Base-by-base conservation (phyloP, 2,329 filamentous ascomycete species). In the Immersiporthe knoxdaviesiana region DNA sequence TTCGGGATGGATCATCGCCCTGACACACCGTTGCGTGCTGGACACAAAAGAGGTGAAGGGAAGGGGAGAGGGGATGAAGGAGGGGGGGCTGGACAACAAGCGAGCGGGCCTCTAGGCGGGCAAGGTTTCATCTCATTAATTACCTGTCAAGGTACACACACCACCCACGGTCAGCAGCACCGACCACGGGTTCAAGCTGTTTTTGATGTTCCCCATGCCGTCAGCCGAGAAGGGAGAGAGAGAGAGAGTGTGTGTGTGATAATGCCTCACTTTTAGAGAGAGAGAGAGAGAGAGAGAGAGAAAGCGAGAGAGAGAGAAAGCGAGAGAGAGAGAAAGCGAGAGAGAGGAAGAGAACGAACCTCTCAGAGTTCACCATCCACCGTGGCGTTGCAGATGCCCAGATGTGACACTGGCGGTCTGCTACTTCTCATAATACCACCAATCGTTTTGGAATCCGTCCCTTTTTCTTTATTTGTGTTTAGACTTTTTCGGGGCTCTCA, bases 101-200 rank as follows among this genome's bases (percentile, higher is more conserved):
- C 62, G 47, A 39, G 44, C 44, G 44, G n/a, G 47, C 44, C 32
- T 47, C 30, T 37, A 30, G 47, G 32, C 44, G n/a, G 47, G 24
- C 24, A 47, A 65, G 52, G 63, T 56, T 65, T 65, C 47, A 64
- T 64, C 18, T 64, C 47, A 41, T 32, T 39, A 12, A 18, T 10
- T 32, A 59, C 27, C 56, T 59, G 27, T 59, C 56, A 59, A 54
- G 1, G 24, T 27, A n/a, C 50, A 27, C n/a, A n/a, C 50, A 27
- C n/a, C 35, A 35, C 35, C n/a, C 27, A 27, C 21, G 11, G 12
- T 54, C 16, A 58, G 54, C 24, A 47, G 61, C 61, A 41, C 61
- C 41, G 24, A 21, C 61, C 61, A 63, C 41, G 41, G 32, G 61
- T 50, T 35, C 27, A 21, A 24, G 30, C 27, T 10, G n/a, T n/a